Conservation (phyloP, 1,284 basidiomycete genomes). For the Ceratobasidium sp. region DNA sequence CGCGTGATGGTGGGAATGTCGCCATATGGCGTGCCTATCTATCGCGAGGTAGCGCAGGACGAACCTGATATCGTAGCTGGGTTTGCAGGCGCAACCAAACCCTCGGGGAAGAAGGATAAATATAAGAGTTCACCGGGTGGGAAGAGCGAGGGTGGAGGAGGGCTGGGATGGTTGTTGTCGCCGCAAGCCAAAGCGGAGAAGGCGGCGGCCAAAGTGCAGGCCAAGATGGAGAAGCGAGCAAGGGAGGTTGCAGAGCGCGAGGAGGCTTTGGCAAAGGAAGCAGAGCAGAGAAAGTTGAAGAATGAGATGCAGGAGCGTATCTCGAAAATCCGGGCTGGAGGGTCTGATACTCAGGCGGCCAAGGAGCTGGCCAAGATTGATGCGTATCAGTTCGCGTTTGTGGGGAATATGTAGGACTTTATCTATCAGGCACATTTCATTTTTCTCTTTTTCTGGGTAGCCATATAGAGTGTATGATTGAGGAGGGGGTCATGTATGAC, state of each 20-base stretch:
- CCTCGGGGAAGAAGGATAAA: conserved; percentile 8
- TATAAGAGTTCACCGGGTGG: conserved; percentile 9
- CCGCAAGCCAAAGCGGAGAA: conserved; percentile 40
- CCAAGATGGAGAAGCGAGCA: conserved; percentile 38
- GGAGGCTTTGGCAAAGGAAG: conserved; percentile 13
- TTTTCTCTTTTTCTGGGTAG: background rate
- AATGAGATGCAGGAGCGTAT: conserved; percentile 38
- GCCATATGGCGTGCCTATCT: conserved; percentile 37
- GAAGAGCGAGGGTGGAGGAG: conserved; percentile 28
- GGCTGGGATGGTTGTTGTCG: conserved; percentile 31
- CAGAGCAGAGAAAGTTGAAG: conserved; percentile 30
- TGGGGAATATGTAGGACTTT: conserved; percentile 33
- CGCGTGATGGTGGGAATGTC: conserved; percentile 41
- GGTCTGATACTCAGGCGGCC: conserved; percentile 9
- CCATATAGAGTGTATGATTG: too few relatives aligned
- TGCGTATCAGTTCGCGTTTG: conserved; percentile 34
- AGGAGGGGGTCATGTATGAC: too few relatives aligned
- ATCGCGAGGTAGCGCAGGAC: conserved; percentile 31
- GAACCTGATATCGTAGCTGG: conserved; percentile 2
- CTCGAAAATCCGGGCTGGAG: conserved; percentile 21
- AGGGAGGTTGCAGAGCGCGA: conserved; percentile 38
- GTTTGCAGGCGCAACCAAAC: background rate
- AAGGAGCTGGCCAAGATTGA: conserved; percentile 31
- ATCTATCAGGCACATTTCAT: background rate
- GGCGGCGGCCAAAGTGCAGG: conserved; percentile 38